Percentiles rank a stretch among this genome's conserved stretches.
Evolutionary conservation across 441 rosid species (phyloP).

Genomic region (Syzygium malaccense): DNA sequence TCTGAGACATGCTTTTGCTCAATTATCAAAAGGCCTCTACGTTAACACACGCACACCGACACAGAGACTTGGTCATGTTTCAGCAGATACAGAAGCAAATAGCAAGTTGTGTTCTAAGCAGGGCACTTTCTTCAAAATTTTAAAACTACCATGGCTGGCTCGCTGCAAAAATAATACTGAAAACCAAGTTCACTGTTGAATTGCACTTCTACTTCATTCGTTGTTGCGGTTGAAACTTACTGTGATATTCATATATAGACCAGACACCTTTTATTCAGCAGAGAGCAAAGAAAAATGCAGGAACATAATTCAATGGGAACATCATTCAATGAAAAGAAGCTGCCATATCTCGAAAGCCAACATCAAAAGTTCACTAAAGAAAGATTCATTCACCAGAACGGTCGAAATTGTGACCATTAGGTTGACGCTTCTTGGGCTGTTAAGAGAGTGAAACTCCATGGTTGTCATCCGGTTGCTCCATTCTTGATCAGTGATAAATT

Average conservation of each 20-base stretch:
- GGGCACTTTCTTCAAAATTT: neutral
- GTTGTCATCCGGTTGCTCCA: neutral
- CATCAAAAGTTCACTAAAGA: neutral
- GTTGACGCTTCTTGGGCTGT: neutral
- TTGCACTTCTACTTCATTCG: neutral
- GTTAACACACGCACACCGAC: neutral
- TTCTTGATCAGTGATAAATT: neutral
- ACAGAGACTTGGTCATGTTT: neutral
- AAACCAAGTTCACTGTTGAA: neutral
- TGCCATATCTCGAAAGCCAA: neutral
- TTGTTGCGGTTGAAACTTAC: neutral
- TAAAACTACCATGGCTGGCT: neutral
- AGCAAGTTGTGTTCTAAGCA: neutral
- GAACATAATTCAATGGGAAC: neutral
- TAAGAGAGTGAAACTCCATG: neutral
- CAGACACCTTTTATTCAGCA: neutral
- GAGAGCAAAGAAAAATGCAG: neutral
- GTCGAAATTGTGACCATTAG: neutral
- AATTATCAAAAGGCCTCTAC: neutral
- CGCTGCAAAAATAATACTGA: neutral
- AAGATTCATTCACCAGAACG: no score
- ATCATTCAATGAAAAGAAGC: neutral
- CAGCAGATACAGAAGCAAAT: neutral
- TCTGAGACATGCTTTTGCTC: neutral
- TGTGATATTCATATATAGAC: neutral